Evolutionary conservation across 2,329 filamentous ascomycete species (phyloP).

Genomic region (Purpureocillium takamizusanense): DNA sequence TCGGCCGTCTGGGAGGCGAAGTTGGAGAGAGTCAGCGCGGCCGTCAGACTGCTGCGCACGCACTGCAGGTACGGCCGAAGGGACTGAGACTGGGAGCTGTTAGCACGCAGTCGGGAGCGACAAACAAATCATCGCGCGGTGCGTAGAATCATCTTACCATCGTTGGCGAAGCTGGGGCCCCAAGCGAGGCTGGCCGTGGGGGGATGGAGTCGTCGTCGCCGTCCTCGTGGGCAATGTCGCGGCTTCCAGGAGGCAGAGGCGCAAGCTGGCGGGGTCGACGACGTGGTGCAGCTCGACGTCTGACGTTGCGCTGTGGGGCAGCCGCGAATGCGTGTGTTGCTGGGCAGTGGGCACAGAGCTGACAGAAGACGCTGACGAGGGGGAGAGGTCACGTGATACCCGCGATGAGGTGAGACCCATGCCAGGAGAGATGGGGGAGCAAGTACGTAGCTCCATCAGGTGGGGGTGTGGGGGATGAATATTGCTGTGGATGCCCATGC

Average conservation of each 20-base stretch:
- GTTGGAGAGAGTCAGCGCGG: constrained; percentile 81
- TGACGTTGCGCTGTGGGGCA: constrained; percentile 5
- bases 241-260: background rate
- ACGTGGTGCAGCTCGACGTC: constrained; percentile 2
- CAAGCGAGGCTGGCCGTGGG: constrained; percentile 1
- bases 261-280: background rate
- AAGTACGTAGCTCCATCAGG: no score
- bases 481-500: no score
- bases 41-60: constrained; percentile 88
- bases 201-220: constrained; percentile 3
- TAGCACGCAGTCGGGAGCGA: background rate
- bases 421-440: no score
- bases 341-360: no score
- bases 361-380: no score
- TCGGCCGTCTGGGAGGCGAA: constrained; percentile 96
- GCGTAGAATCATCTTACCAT: background rate
- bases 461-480: no score
- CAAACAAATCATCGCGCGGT: no score
- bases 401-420: no score
- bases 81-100: constrained; percentile 71
- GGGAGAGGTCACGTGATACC: no score
- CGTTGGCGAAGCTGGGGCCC: constrained; percentile 2
- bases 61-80: constrained; percentile 93
- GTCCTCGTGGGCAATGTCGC: constrained; percentile 1
- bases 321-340: no score